Percentiles rank a stretch among this genome's conserved stretches.
Evolutionary conservation across 257 asterid species (phyloP).

Genomic region (Capsicum rhomboideum): DNA sequence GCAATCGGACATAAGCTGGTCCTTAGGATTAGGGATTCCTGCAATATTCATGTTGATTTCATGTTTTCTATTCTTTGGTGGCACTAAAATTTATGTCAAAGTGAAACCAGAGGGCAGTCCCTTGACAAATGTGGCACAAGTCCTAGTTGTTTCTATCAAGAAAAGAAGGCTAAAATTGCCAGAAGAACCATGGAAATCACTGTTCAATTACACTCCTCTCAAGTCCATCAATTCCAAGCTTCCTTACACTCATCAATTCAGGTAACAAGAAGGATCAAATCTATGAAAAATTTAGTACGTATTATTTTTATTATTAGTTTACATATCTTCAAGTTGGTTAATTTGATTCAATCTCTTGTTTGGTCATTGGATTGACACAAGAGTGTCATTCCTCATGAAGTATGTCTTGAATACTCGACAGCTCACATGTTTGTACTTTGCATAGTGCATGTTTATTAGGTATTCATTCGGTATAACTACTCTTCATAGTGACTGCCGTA

Average conservation of each 20-base stretch:
- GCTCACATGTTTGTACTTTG: background rate
- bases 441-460: background rate
- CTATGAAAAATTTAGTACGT: background rate
- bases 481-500: background rate
- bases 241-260: constrained; percentile 54
- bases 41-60: constrained; percentile 49
- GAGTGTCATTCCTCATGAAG: background rate
- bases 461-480: background rate
- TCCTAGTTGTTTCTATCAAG: constrained; percentile 38
- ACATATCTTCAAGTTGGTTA: background rate
- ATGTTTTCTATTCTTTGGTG: constrained; percentile 40
- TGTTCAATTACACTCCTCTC: constrained; percentile 29
- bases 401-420: background rate
- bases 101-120: constrained; percentile 81
- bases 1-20: constrained; percentile 72
- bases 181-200: constrained; percentile 27
- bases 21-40: constrained; percentile 58
- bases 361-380: background rate
- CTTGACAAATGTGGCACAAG: constrained; percentile 44
- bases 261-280: constrained; percentile 21
- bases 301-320: background rate
- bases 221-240: constrained; percentile 55
- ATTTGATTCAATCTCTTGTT: background rate
- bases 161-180: constrained; percentile 49
- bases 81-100: constrained; percentile 45